Percentiles rank a stretch among this genome's conserved stretches.
Evolutionary conservation across 306 rosid species (phyloP).

Genomic region (Lathyrus tuberosus): DNA sequence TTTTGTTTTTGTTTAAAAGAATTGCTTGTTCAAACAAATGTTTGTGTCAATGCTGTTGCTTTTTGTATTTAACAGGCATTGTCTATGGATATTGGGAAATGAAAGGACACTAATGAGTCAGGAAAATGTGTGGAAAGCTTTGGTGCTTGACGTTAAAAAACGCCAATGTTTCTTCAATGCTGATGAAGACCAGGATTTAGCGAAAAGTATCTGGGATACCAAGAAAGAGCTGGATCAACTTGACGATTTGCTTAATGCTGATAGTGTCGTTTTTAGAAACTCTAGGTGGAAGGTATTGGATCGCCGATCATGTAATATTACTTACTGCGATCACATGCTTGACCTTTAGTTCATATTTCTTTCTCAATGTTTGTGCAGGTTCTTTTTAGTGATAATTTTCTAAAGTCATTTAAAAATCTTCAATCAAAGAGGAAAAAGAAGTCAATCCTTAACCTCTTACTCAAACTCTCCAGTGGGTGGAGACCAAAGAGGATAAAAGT

Average conservation of each 20-base stretch:
- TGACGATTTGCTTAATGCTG: conserved; percentile 68
- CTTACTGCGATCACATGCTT: not conserved
- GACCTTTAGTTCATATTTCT: not conserved
- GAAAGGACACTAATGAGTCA: conserved; percentile 51
- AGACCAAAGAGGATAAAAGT: conserved; percentile 58
- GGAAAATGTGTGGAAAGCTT: conserved; percentile 58
- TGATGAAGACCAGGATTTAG: conserved; percentile 64
- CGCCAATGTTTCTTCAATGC: conserved; percentile 72
- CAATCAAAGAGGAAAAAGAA: conserved; percentile 44
- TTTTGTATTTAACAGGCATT: conserved; percentile 54
- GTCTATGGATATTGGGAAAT: conserved; percentile 82
- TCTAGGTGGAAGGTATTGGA: conserved; percentile 75
- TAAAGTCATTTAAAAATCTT: conserved; percentile 66
- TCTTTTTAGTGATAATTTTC: conserved; percentile 68
- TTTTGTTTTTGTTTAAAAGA: not conserved
- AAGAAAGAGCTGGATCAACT: conserved; percentile 65
- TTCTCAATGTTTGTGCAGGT: conserved; percentile 44
- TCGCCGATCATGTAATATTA: not conserved
- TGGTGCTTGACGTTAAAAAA: conserved; percentile 60
- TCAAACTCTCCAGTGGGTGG: conserved; percentile 73
- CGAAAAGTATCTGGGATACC: conserved; percentile 57
- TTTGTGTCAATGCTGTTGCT: not conserved
- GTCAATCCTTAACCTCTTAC: conserved; percentile 53
- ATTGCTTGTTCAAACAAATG: no score
- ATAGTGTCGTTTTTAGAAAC: conserved; percentile 60